Evolutionary conservation across 1,139 yeast genomes (phyloP).

Genomic region (Hemisphaericaspora xylofermentans): DNA sequence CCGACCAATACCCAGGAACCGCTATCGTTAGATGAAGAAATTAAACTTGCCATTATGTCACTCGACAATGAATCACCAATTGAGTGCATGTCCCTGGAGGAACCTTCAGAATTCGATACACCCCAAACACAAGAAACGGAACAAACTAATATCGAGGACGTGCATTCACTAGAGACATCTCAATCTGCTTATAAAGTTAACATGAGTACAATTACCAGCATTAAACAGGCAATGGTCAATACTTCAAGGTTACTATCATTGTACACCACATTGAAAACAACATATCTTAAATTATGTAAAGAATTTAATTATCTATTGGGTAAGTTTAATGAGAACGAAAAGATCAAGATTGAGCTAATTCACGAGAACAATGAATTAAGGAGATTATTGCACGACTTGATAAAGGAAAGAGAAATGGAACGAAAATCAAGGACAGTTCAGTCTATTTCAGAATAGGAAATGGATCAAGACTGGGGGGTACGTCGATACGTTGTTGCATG

Average conservation of each 20-base stretch:
- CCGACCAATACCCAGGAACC: not conserved
- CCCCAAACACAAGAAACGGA: constrained; percentile 4
- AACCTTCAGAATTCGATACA: constrained; percentile 1
- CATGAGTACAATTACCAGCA: constrained; percentile 22
- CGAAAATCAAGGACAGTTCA: constrained; percentile 6
- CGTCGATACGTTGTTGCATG: no score
- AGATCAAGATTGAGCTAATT: constrained; percentile 32
- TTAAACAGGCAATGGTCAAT: constrained; percentile 31
- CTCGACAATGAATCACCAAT: constrained; percentile 1
- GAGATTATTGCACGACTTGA: constrained; percentile 26
- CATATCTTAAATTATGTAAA: constrained; percentile 37
- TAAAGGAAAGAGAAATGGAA: constrained; percentile 22
- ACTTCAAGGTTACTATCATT: constrained; percentile 30
- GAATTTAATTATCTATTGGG: constrained; percentile 36
- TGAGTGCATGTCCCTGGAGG: not conserved
- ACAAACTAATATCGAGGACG: not conserved
- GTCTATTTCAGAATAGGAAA: not conserved
- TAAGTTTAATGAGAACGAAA: constrained; percentile 38
- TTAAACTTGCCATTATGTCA: constrained; percentile 6
- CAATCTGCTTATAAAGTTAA: constrained; percentile 9
- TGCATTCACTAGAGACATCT: not conserved
- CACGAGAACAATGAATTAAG: constrained; percentile 36
- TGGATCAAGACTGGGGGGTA: not conserved
- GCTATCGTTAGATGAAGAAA: constrained; percentile 6
- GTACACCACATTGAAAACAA: constrained; percentile 32